A percentile compares a stretch with the other conserved stretches of the same genome.
phyloP scores from a whole-genome alignment of 345 rosid genomes.

The Pistacia vera region DNA sequence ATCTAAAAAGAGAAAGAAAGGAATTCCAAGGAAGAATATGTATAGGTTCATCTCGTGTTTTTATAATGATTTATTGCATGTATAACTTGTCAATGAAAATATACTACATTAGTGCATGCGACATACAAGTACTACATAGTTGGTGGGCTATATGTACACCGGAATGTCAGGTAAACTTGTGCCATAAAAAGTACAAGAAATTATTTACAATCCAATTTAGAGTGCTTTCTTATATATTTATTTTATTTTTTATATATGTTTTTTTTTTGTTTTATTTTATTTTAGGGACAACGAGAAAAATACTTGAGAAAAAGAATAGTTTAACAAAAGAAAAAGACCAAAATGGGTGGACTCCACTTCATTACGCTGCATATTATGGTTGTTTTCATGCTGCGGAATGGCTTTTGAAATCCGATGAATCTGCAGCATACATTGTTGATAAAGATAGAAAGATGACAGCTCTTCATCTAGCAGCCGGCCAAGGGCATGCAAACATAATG shows the following conservation, averaged over 20 bases:
- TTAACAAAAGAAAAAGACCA: background rate
- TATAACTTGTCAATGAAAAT: no score
- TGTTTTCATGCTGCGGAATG: accelerated
- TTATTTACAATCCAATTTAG: no score
- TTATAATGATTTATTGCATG: no score
- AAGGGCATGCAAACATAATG: background rate
- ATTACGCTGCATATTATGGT: background rate
- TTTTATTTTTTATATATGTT: background rate
- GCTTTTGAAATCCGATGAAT: background rate
- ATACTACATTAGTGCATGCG: no score
- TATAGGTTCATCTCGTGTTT: no score
- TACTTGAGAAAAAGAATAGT: background rate
- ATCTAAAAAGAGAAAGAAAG: no score
- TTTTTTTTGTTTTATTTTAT: background rate
- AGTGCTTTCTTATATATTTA: no score
- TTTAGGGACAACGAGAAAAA: background rate
- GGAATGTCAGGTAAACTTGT: no score
- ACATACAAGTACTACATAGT: no score
- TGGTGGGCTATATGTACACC: no score
- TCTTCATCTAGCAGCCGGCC: conserved; percentile 15
- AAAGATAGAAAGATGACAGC: conserved; percentile 2
- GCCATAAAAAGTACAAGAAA: no score
- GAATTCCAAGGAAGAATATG: no score
- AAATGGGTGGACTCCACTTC: conserved; percentile 21
- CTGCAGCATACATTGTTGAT: background rate